These are phyloP conservation scores for Paxillus rubicundulus DNA, from an alignment of 768 basidiomycete species.

Conservation along the genomic window DNA sequence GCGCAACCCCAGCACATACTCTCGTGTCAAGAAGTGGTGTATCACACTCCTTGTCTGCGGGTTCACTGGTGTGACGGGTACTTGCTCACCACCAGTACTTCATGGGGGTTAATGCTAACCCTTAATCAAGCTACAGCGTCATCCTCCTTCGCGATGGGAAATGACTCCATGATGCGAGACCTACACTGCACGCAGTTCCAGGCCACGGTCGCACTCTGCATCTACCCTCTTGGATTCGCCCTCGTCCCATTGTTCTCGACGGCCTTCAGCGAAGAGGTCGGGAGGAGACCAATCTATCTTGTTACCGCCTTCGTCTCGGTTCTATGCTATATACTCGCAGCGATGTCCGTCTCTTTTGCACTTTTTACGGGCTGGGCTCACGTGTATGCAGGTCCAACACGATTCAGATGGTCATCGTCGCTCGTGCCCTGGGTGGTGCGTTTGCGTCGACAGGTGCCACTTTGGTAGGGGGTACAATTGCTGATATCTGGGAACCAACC, in stretches of 20 bases:
- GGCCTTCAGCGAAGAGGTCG: constrained; percentile 70
- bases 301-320: constrained; percentile 44
- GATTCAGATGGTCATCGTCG: constrained; percentile 57
- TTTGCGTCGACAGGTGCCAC: constrained; percentile 66
- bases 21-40: constrained; percentile 39
- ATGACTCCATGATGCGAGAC: constrained; percentile 49
- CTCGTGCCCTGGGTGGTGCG: constrained; percentile 59
- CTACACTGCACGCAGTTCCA: constrained; percentile 43
- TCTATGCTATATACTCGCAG: constrained; percentile 40
- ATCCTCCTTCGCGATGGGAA: constrained; percentile 53
- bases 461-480: constrained; percentile 69
- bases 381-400: constrained; percentile 32
- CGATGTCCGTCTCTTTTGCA: constrained; percentile 16
- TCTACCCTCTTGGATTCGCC: constrained; percentile 61
- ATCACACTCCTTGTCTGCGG: constrained; percentile 32
- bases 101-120: neutral
- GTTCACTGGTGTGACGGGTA: constrained; percentile 29
- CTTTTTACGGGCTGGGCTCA: neutral
- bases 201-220: constrained; percentile 46
- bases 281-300: constrained; percentile 58
- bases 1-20: constrained; percentile 39
- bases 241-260: constrained; percentile 61
- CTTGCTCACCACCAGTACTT: neutral
- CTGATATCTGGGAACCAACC: constrained; percentile 61
- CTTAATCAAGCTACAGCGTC: constrained; percentile 45